Conservation (phyloP, 805 yeast species). For the Sporopachydermia quercuum region DNA sequence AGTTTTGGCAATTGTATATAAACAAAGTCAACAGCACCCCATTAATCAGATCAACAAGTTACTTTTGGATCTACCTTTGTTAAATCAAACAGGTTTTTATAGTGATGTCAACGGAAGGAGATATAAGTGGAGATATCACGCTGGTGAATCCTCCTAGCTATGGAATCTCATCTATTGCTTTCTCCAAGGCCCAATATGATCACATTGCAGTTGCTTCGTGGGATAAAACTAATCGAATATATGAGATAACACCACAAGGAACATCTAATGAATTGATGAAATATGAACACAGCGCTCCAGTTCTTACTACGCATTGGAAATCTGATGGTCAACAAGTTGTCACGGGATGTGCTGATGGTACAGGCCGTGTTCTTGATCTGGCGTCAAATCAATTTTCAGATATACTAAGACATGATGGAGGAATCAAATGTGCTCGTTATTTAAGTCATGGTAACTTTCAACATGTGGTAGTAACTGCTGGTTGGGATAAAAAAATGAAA, state of each 20-base stretch:
- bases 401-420: conserved; percentile 72
- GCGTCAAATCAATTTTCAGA: conserved; percentile 71
- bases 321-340: conserved; percentile 76
- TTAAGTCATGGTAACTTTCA: conserved; percentile 71
- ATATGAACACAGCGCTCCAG: conserved; percentile 84
- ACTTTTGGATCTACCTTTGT: no score
- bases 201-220: conserved; percentile 66
- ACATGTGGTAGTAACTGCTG: conserved; percentile 76
- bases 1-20: no score
- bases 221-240: conserved; percentile 90
- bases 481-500: conserved; percentile 90
- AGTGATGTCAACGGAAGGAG: neutral
- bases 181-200: conserved; percentile 1
- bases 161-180: neutral
- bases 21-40: no score
- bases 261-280: conserved; percentile 77
- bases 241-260: conserved; percentile 69
- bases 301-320: conserved; percentile 69
- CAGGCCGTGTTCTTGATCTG: conserved; percentile 70
- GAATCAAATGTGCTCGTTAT: conserved; percentile 61
- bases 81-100: no score
- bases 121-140: conserved; percentile 3
- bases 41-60: no score
- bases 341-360: conserved; percentile 85
- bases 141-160: neutral